A percentile compares a stretch with the other conserved stretches of the same genome.
phyloP scores from a whole-genome alignment of 495 filamentous ascomycete genomes.

The Trichoderma asperelloides region DNA sequence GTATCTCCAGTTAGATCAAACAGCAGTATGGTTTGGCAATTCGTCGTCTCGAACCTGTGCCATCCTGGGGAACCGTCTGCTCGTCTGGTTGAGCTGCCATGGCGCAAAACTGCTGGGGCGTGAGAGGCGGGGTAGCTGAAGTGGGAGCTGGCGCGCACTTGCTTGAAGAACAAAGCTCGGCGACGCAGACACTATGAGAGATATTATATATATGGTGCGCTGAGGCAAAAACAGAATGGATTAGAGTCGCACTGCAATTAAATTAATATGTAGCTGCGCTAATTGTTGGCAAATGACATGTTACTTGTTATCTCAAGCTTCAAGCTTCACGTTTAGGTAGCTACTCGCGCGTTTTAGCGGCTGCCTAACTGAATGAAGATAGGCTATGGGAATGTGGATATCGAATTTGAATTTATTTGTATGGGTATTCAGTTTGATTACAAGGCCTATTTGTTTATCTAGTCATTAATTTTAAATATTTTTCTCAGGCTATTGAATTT shows the following conservation, averaged over 20 bases:
- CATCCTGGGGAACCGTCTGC: conserved; percentile 33
- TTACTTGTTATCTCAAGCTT: background rate
- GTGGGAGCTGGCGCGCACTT: background rate
- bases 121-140: background rate
- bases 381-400: background rate
- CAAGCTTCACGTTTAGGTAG: background rate
- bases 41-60: conserved; percentile 30
- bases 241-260: background rate
- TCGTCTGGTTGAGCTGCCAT: background rate
- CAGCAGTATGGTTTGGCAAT: background rate
- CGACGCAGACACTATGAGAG: background rate
- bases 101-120: background rate
- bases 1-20: conserved; percentile 14
- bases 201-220: background rate
- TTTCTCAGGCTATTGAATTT: background rate
- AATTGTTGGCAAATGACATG: background rate
- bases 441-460: background rate
- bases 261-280: background rate
- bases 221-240: background rate
- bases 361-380: background rate
- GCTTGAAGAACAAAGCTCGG: background rate
- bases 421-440: background rate
- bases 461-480: background rate
- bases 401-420: background rate
- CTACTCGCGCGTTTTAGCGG: background rate